Conservation (phyloP, 495 filamentous ascomycete genomes). For the Trichoderma asperelloides region DNA sequence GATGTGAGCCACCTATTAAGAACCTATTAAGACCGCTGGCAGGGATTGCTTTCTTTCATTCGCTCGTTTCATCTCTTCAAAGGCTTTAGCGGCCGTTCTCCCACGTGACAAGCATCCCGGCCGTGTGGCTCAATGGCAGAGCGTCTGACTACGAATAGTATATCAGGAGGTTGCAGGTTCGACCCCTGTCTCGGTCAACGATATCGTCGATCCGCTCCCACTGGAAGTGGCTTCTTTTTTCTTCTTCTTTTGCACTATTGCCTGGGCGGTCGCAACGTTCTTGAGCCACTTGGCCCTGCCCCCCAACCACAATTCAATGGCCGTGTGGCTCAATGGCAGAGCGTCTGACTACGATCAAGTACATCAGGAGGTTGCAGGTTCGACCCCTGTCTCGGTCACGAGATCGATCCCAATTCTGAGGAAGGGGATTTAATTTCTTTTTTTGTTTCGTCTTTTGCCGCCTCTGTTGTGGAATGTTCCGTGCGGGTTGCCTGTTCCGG, state of each 20-base stretch:
- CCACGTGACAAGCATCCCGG: constrained; percentile 8
- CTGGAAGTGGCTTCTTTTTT: neutral
- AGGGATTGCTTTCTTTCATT: neutral
- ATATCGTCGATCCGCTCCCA: neutral
- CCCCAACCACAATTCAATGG: neutral
- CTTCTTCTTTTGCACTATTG: neutral
- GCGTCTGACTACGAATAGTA: constrained; percentile 6
- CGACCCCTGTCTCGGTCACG: constrained; percentile 8
- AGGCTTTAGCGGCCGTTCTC: neutral
- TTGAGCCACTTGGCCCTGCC: neutral
- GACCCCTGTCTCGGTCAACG: constrained; percentile 7
- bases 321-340: constrained; percentile 8
- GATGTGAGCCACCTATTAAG: neutral
- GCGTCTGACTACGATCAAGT: constrained; percentile 8
- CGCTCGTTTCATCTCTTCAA: neutral
- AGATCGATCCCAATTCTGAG: neutral
- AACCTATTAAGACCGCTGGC: neutral
- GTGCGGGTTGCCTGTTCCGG: neutral
- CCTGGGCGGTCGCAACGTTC: neutral
- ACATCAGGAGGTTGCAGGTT: constrained; percentile 8
- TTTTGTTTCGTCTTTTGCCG: neutral
- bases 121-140: constrained; percentile 8
- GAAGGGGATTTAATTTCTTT: neutral
- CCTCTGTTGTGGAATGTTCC: neutral
- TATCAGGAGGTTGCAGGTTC: constrained; percentile 8